phyloP scores from a whole-genome alignment of 116 monocot species.

The Phalaenopsis hybrid region DNA sequence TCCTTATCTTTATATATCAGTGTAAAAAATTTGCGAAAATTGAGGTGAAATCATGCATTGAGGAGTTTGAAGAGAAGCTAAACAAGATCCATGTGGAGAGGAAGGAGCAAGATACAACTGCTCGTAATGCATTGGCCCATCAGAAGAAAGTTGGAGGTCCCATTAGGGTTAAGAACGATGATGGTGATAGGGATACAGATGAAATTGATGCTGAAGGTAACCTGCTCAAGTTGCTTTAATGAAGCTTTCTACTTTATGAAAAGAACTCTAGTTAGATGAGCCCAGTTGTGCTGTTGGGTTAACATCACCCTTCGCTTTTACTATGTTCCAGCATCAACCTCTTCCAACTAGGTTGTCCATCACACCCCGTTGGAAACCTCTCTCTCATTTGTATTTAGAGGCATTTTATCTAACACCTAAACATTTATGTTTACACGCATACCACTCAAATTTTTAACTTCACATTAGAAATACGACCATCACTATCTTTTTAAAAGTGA shows the following conservation, averaged over 20 bases:
- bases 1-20: conserved; percentile 27
- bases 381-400: background rate
- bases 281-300: background rate
- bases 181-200: conserved; percentile 5
- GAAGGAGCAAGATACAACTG: conserved; percentile 75
- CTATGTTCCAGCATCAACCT: background rate
- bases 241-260: background rate
- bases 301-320: background rate
- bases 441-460: too few relatives aligned
- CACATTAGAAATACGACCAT: too few relatives aligned
- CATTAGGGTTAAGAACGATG: conserved; percentile 17
- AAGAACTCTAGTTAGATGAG: background rate
- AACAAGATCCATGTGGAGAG: conserved; percentile 66
- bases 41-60: conserved; percentile 73
- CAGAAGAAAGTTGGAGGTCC: conserved; percentile 52
- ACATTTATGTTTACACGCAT: too few relatives aligned
- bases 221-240: background rate
- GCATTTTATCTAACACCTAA: too few relatives aligned
- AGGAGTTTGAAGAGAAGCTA: conserved; percentile 95
- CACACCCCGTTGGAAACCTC: background rate
- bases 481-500: too few relatives aligned
- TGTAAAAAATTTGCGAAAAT: conserved; percentile 88
- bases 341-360: background rate
- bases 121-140: conserved; percentile 67
- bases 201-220: conserved; percentile 44